Base-by-base conservation (phyloP, 805 yeast genomes). In the Wickerhamomyces bovis region DNA sequence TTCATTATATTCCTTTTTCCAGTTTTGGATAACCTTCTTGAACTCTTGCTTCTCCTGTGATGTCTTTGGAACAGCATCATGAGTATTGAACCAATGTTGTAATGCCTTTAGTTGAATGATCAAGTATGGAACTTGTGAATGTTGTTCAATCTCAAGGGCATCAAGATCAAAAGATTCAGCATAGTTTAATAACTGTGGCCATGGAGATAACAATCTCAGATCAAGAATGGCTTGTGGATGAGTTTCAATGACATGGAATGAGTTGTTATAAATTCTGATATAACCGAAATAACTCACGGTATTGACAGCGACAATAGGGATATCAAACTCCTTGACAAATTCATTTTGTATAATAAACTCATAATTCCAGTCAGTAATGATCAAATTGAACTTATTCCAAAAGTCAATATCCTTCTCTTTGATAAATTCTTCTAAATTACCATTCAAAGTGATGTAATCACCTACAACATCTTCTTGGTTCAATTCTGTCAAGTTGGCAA, bases 101-200 rank as follows among this genome's bases (percentile, higher is more conserved):
- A 77, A 57, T 10, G 80, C 79, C 55, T 81, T 80, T 30, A 81
- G 67, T 38, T 84, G 69, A 2, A 89, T 65, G 1, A 84, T 71
- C 16, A 81, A 69, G 55, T 75, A 88, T 0, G 97, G 97, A 10
- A 87, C 72, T 53, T 83, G 82, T 0, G 87, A 77, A 47, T 75
- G 71, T 6, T 57, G 52, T n/a, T 54, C 61, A n/a, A 60, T 57
- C 41, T 71, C 74, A 35, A 83, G 48, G 0, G 50, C 26, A 1
- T 69, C 68, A 12, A 85, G 52, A 45, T 81, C 78, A 41, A 81
- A 67, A 1, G 76, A 62, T 42, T 78, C 76, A 15, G 76, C 70
- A 53, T 72, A 80, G 0, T 63, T 66, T 33, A 64, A 62, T 8
- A 89, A 64, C 53, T 85, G 89, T 1, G 71, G 65, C 96, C 97